Base-by-base conservation (phyloP, 768 basidiomycete species). In the Paxillus rubicundulus region DNA sequence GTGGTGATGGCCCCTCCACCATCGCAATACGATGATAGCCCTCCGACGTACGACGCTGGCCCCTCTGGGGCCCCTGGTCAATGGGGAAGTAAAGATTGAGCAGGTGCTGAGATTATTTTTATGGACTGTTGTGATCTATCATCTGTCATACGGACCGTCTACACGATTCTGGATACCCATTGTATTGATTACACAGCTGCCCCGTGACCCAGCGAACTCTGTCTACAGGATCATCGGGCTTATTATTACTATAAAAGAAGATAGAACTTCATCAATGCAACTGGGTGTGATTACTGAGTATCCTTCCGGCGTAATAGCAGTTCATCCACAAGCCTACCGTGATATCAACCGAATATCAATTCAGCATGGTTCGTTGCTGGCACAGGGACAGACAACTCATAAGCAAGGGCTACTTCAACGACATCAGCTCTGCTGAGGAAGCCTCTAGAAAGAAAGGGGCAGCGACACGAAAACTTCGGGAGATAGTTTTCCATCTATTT, bases 391-490 rank as follows among this genome's bases (percentile, higher is more conserved):
- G 14, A 9, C 42, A 16, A 50, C 83, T 87, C 87, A 66, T 89
- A 87, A 12, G 85, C 81, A 13, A 87, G 87, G 1, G 86, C 72
- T 27, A 90, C 87, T 66, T 89, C 87, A 17, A 91, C 88, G 46
- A 91, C 69, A 62, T 91, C 87, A 9, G 81, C 82, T 18, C 87
- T 87, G 30, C 86, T 86, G 60, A 7, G 37, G 33, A 12, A 5
- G 20, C 5, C 39, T 16, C 9, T 3, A 14, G 2, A 43, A 10
- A 36, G 24, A 21, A 2, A 20, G 16, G 10, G 9, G n/a, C n/a
- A n/a, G n/a, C n/a, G n/a, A n/a, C n/a, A n/a, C n/a, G 21, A 12
- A 2, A n/a, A 16, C 37, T 37, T 17, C 16, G 14, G 16, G n/a
- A 37, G n/a, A 37, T 17, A 17, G 16, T 48, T 41, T 52, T 83